Evolutionary conservation across 805 yeast species (phyloP), one percentile per base, ranked within the genome.

Genomic region (Starmerella floricola): DNA sequence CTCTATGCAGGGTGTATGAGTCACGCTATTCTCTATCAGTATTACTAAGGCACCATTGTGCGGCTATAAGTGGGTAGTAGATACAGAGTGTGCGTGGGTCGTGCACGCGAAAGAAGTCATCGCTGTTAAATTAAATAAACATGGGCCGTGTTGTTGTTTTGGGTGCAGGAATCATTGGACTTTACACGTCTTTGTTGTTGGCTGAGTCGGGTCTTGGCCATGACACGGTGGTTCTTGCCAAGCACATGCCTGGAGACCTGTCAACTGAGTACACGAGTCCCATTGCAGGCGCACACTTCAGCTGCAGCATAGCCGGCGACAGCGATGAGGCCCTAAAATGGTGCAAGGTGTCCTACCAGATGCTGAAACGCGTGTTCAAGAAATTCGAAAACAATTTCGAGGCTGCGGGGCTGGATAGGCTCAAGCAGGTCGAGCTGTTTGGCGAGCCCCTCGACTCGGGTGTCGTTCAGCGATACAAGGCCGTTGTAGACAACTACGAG

Each of bases 251-350:
- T 2, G 94, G 93, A 3, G 94, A 83, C 55, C 79, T 74, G 50
- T 76, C 86, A 3, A 72, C 72, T 44, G 66, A 72, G 38, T 83
- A 78, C 59, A 76, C 94, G 1, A 79, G 87, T 0, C 94, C 94
- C 1, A 78, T 79, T 73, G 93, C 94, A 0, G 79, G 79, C 19
- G 79, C 76, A 5, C 74, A 74, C 55, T 74, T 73, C 54, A 69
- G 76, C 3, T 65, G 73, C 47, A 41, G 34, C 11, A 76, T 79
- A 36, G 70, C 82, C 0, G 80, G 77, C 2, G 67, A 71, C 45
- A 81, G 77, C 50, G 58, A 59, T 2, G 66, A 62, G n/a, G 65
- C 73, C 0, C 53, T 77, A 38, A 55, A 55, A 3, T 75, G 64
- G 51, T 87, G 79, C 54, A 68, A 67, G 54, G 65, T 62, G 52